Evolutionary conservation across 768 basidiomycete species (phyloP).

Genomic region (Boletus eberwhitei): DNA sequence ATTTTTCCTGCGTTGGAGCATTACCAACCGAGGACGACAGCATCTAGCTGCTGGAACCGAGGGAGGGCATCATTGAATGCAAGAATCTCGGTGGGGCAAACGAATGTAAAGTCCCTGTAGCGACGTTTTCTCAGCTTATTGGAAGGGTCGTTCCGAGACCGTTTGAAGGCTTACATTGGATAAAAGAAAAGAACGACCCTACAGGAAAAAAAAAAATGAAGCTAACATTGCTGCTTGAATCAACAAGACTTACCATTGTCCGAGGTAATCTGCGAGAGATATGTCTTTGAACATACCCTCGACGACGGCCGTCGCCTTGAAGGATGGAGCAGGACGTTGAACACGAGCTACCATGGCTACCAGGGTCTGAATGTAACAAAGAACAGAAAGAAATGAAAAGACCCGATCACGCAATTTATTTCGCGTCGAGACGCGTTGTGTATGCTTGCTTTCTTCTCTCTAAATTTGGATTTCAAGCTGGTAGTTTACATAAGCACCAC

Average conservation of each 20-base stretch:
- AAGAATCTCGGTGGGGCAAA: slow-evolving; percentile 94
- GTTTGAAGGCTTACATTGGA: slow-evolving; percentile 64
- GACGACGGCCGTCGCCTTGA: slow-evolving; percentile 70
- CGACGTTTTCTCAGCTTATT: background rate
- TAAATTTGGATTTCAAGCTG: background rate
- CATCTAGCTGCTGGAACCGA: slow-evolving; percentile 69
- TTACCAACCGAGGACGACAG: slow-evolving; percentile 68
- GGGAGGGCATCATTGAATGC: slow-evolving; percentile 89
- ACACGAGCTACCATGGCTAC: slow-evolving; percentile 48
- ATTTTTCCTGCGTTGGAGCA: background rate
- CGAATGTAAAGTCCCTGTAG: slow-evolving; percentile 79
- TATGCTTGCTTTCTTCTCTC: slow-evolving; percentile 21
- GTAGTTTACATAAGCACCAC: too few species aligned
- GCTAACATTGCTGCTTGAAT: background rate
- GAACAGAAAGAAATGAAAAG: background rate
- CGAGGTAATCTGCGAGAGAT: slow-evolving; percentile 67
- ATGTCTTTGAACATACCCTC: slow-evolving; percentile 77
- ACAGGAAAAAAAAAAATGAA: background rate
- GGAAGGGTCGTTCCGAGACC: background rate
- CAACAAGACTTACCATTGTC: slow-evolving; percentile 63
- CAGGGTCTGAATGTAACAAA: background rate
- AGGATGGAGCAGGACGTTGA: slow-evolving; percentile 84
- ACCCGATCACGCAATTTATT: slow-evolving; percentile 13
- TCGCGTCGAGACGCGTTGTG: slow-evolving; percentile 28
- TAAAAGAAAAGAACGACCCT: slow-evolving; percentile 97